Percentiles rank a stretch among this genome's conserved stretches.
phyloP scores from a whole-genome alignment of 73 alveolate genomes.

The Paraurostyla sp. region DNA sequence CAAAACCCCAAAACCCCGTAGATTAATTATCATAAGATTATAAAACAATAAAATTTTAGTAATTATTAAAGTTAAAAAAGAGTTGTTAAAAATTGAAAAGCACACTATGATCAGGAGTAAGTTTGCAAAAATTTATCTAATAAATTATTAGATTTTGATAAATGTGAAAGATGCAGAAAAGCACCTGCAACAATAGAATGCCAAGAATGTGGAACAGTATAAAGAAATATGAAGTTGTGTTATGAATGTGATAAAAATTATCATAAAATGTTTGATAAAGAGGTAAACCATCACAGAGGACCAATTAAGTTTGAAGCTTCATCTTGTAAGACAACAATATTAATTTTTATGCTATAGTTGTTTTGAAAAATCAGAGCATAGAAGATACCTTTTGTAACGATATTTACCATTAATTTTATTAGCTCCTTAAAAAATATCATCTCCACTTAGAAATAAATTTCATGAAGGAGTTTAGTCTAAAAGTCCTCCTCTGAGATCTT shows the following conservation, averaged over 20 bases:
- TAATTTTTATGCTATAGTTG: background rate
- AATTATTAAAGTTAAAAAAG: too few relatives aligned
- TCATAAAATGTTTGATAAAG: slow-evolving; percentile 45
- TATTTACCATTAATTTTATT: background rate
- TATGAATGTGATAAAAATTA: slow-evolving; percentile 42
- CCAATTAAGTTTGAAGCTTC: slow-evolving; percentile 27
- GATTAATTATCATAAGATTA: too few relatives aligned
- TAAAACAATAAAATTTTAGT: too few relatives aligned
- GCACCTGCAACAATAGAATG: slow-evolving; percentile 49
- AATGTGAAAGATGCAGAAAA: slow-evolving; percentile 53
- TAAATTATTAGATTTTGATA: slow-evolving; percentile 18
- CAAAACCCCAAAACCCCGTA: too few relatives aligned
- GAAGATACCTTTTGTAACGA: background rate
- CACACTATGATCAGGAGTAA: too few relatives aligned
- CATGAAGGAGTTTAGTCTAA: background rate
- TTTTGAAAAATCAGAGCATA: background rate
- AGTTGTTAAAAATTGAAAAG: too few relatives aligned
- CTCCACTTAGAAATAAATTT: slow-evolving; percentile 33
- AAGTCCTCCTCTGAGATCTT: slow-evolving; percentile 25
- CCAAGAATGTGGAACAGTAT: slow-evolving; percentile 21
- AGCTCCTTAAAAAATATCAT: background rate
- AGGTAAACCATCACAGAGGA: background rate
- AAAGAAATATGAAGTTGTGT: slow-evolving; percentile 27
- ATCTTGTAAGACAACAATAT: too few relatives aligned
- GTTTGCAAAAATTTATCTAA: too few relatives aligned